Percentiles rank a stretch among this genome's conserved stretches.
Conservation (phyloP, 768 basidiomycete species). For the Asterophora parasitica region DNA sequence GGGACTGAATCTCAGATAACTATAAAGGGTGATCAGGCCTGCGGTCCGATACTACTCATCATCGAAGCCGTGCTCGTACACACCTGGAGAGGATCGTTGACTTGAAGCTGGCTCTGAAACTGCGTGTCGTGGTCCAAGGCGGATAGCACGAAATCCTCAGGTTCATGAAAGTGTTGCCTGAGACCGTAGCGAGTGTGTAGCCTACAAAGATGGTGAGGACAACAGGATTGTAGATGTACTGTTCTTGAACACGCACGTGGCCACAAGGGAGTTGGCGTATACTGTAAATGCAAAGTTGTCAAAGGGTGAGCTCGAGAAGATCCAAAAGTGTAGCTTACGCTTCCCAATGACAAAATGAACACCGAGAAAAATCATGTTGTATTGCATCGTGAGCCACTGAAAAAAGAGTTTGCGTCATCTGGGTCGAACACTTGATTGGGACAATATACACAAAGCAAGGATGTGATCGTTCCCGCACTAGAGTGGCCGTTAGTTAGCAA, state of each 20-base stretch:
- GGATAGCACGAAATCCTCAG: neutral
- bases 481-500: neutral
- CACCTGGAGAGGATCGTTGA: too few relatives aligned
- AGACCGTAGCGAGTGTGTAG: conserved; percentile 20
- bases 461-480: conserved; percentile 40
- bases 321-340: conserved; percentile 19
- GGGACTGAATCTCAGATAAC: too few relatives aligned
- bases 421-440: neutral
- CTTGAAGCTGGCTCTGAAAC: too few relatives aligned
- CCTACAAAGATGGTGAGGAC: neutral
- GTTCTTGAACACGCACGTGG: conserved; percentile 22
- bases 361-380: conserved; percentile 35
- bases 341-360: conserved; percentile 36
- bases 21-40: too few relatives aligned
- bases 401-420: neutral
- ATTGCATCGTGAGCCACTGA: conserved; percentile 42
- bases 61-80: too few relatives aligned
- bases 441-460: conserved; percentile 43
- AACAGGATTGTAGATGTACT: too few relatives aligned
- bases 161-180: conserved; percentile 10
- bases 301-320: neutral
- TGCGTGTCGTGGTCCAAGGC: too few relatives aligned
- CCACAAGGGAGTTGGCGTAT: conserved; percentile 43
- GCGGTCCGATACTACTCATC: too few relatives aligned
- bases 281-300: conserved; percentile 23